Evolutionary conservation across 305 asterid species (phyloP).

Genomic region (Andrographis paniculata): DNA sequence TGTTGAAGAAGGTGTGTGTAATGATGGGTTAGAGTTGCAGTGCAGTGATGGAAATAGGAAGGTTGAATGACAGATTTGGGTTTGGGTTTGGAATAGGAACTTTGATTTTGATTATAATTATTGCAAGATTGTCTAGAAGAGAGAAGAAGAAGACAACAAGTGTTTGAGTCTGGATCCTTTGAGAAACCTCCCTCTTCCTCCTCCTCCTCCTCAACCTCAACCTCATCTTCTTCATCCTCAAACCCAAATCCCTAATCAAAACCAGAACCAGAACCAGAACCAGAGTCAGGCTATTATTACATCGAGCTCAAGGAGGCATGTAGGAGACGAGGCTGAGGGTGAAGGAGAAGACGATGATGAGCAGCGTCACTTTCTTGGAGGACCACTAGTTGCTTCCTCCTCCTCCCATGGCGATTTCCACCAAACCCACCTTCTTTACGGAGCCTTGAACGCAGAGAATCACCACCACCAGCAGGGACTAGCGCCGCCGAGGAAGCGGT

Average conservation of each 20-base stretch:
- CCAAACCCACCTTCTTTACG: slow-evolving; percentile 12
- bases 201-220: neutral
- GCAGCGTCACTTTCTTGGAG: too few relatives aligned
- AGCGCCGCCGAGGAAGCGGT: slow-evolving; percentile 30
- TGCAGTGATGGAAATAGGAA: slow-evolving; percentile 36
- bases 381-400: too few relatives aligned
- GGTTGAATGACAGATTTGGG: slow-evolving; percentile 32
- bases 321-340: slow-evolving; percentile 6
- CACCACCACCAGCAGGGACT: slow-evolving; percentile 5
- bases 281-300: too few relatives aligned
- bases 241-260: neutral
- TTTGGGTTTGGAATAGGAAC: neutral
- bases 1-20: too few relatives aligned
- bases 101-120: too few relatives aligned
- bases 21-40: too few relatives aligned
- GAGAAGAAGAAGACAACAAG: slow-evolving; percentile 11
- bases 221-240: neutral
- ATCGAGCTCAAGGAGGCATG: slow-evolving; percentile 15
- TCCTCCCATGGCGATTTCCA: too few relatives aligned
- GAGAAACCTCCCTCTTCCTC: slow-evolving; percentile 22
- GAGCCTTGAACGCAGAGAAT: slow-evolving; percentile 8
- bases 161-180: slow-evolving; percentile 64
- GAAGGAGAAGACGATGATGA: too few relatives aligned
- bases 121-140: neutral
- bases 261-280: neutral